Conservation (phyloP, 164 flowering plant genomes). For the Umbilicus rupestris region DNA sequence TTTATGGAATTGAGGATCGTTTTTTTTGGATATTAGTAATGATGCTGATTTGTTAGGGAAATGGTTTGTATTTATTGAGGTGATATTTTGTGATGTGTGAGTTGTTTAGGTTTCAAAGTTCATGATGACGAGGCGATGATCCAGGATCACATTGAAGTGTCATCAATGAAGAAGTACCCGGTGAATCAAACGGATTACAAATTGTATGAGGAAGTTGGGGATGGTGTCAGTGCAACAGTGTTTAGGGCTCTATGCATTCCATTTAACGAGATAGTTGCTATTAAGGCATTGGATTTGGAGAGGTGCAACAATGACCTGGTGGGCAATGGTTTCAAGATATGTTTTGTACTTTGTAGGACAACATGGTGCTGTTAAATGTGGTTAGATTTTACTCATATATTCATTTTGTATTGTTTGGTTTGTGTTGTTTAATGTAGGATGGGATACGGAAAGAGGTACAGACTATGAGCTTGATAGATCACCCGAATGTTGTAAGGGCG, state of each 20-base stretch:
- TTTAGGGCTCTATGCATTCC: conserved; percentile 84
- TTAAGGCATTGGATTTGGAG: conserved; percentile 91
- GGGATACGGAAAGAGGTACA: conserved; percentile 79
- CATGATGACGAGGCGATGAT: neutral
- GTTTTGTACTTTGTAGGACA: neutral
- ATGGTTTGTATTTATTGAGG: too few relatives aligned
- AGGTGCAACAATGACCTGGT: conserved; percentile 89
- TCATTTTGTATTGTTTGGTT: neutral
- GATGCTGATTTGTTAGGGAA: neutral
- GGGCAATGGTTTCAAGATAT: conserved; percentile 15
- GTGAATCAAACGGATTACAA: conserved; percentile 56
- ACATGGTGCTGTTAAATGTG: neutral
- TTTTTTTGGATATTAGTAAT: neutral
- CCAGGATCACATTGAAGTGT: neutral
- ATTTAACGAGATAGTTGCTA: conserved; percentile 73
- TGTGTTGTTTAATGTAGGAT: conserved; percentile 29
- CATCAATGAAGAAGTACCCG: conserved; percentile 53
- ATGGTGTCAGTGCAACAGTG: conserved; percentile 91
- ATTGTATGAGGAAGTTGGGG: conserved; percentile 83
- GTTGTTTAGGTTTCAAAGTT: neutral
- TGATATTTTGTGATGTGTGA: neutral
- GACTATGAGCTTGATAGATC: conserved; percentile 71
- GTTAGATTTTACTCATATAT: neutral
- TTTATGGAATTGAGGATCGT: too few relatives aligned
- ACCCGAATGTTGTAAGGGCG: conserved; percentile 66